Evolutionary conservation across 495 filamentous ascomycete species (phyloP).

Genomic region (Paragyromitra xinjiangensis): DNA sequence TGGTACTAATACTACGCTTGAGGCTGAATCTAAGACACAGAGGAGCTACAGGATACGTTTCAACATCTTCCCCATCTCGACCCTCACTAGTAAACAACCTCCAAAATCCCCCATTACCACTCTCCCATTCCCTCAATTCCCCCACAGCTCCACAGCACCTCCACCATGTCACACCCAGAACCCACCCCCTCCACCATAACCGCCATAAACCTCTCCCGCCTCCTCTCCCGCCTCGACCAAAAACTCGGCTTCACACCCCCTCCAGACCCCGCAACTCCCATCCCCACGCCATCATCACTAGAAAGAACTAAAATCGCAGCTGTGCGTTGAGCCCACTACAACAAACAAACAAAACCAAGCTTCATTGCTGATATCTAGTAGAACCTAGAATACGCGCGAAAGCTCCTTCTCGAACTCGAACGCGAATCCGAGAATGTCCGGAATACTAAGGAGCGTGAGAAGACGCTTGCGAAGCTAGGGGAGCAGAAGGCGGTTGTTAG

Average conservation of each 20-base stretch:
- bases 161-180: not conserved
- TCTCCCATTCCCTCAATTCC: not conserved
- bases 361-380: constrained; percentile 24
- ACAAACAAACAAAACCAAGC: not conserved
- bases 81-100: not conserved
- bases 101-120: not conserved
- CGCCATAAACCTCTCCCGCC: constrained; percentile 52
- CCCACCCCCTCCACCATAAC: not conserved
- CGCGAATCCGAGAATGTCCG: not conserved
- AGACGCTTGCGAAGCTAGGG: constrained; percentile 14
- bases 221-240: constrained; percentile 56
- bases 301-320: constrained; percentile 90
- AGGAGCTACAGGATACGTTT: not conserved
- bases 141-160: not conserved
- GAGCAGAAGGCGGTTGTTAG: constrained; percentile 37
- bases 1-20: not conserved
- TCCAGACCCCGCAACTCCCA: not conserved
- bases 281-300: constrained; percentile 66
- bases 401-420: constrained; percentile 44
- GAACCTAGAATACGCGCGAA: constrained; percentile 47
- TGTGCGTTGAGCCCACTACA: not conserved
- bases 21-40: constrained; percentile 26
- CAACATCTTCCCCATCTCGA: not conserved
- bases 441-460: constrained; percentile 12
- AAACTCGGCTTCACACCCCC: constrained; percentile 41